These are phyloP conservation scores for Apiospora rasikravindrae DNA, from an alignment of 2,329 filamentous ascomycete genomes.

Conservation along the genomic window DNA sequence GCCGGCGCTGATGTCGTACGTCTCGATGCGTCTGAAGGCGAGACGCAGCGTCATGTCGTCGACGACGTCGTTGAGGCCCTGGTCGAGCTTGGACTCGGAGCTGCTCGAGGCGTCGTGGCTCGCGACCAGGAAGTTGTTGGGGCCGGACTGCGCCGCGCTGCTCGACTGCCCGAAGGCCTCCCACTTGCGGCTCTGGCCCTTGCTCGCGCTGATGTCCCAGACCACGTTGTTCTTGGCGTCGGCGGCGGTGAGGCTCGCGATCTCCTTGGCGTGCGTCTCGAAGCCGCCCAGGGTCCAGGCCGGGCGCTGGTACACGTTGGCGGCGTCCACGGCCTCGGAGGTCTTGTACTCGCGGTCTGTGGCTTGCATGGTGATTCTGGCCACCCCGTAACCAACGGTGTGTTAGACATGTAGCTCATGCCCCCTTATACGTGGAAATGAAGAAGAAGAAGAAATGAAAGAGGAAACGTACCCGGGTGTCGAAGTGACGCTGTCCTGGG, in stretches of 20 bases:
- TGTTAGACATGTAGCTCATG: not conserved
- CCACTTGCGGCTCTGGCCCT: conserved; percentile 3
- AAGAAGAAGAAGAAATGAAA: not conserved
- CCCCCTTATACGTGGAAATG: not conserved
- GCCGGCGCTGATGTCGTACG: conserved; percentile 6
- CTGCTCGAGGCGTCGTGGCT: not conserved
- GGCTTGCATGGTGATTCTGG: not conserved
- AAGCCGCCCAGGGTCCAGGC: conserved; percentile 1
- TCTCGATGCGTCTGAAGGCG: not conserved
- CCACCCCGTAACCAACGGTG: no score
- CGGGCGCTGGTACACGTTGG: conserved; percentile 6
- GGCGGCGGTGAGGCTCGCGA: not conserved
- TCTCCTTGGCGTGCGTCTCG: not conserved
- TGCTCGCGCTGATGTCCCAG: conserved; percentile 6
- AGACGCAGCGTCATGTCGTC: conserved; percentile 7
- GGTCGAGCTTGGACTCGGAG: not conserved
- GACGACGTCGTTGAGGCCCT: not conserved
- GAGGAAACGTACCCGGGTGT: not conserved
- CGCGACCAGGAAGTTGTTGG: not conserved
- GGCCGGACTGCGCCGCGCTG: not conserved
- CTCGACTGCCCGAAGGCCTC: not conserved
- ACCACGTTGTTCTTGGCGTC: not conserved
- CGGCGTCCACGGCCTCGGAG: not conserved
- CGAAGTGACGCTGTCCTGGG: not conserved
- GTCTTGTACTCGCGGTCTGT: not conserved